Evolutionary conservation across 2,329 filamentous ascomycete genomes (phyloP), one percentile per base, ranked within the genome.

Genomic region (Epichloe hybrida): DNA sequence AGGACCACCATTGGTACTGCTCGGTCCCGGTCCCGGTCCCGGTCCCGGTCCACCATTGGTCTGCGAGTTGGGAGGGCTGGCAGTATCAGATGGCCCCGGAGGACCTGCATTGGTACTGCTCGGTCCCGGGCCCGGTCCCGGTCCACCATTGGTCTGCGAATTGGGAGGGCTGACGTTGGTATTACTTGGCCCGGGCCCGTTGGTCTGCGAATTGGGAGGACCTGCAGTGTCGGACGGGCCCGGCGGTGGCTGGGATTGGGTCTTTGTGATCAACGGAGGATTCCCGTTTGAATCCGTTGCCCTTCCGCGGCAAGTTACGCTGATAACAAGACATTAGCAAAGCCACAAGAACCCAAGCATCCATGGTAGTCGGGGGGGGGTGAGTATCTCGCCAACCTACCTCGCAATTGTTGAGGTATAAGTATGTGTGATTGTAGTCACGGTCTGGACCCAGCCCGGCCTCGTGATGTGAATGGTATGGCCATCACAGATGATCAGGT

Each of bases 381-480:
- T 1, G 13, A 4, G 21, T 1, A 37, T 12, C 11, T 37, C 36
- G 12, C 36, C n/a, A 39, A 21, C 52, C 6, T 52, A 50, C 50
- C 50, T 50, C 11, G 47, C 21, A 13, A 20, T 21, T 5, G 50
- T 46, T 8, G 15, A n/a, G 7, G 2, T 13, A 13, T 20, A 17
- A 3, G 43, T 46, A 20, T 52, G 40, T 4, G 52, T 54, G 47
- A 50, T 47, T 7, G 52, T 54, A 1, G 43, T 23, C 21, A 50
- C 47, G 3, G 50, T 52, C 11, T 27, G 13, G 23, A 50, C 17
- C 12, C 21, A 5, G 5, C 43, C 42, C 6, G 43, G 13, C 17
- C 23, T 23, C 9, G 38, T 23, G 15, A 50, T 44, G 13, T 3
- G 39, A 12, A 54, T 3, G 15, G 50, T 54, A 5, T 52, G 23